A percentile compares a stretch with the other conserved stretches of the same genome.
Evolutionary conservation across 176 grass and related monocot species (phyloP).

Genomic region (Areca catechu): DNA sequence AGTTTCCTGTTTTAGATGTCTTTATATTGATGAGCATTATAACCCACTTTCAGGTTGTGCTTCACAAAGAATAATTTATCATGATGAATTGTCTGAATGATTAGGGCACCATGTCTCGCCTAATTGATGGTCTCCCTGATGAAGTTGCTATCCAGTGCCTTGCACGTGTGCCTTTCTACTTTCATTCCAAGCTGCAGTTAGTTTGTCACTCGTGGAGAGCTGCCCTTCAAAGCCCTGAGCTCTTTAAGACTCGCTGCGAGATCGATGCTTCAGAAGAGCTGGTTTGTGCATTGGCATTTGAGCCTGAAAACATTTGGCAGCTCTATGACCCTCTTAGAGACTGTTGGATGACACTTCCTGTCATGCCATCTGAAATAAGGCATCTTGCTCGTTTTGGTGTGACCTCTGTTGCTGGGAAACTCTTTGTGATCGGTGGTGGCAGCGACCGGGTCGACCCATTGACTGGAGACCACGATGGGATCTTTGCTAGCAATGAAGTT

Average conservation of each 20-base stretch:
- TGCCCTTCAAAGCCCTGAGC: conserved; percentile 41
- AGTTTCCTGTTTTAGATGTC: too few relatives aligned
- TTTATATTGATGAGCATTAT: too few relatives aligned
- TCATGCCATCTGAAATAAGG: conserved; percentile 90
- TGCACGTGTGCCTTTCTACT: conserved; percentile 79
- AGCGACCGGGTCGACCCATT: conserved; percentile 90
- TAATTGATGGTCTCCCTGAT: conserved; percentile 85
- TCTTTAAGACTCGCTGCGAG: conserved; percentile 51
- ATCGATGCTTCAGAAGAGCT: conserved; percentile 57
- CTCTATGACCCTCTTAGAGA: conserved; percentile 83
- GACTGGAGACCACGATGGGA: conserved; percentile 79
- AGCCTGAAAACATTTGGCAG: conserved; percentile 96
- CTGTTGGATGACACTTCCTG: conserved; percentile 81
- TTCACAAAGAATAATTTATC: too few relatives aligned
- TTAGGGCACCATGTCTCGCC: conserved; percentile 28
- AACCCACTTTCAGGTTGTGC: too few relatives aligned
- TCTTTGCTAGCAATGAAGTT: conserved; percentile 98
- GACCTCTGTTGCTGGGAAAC: conserved; percentile 66
- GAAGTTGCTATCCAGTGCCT: conserved; percentile 88
- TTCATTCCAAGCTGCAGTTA: conserved; percentile 58
- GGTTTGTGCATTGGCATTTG: conserved; percentile 79
- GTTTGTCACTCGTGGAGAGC: conserved; percentile 74
- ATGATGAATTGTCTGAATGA: too few relatives aligned
- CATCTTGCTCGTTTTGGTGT: conserved; percentile 85
- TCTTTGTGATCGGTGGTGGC: conserved; percentile 92